Evolutionary conservation across 805 yeast genomes (phyloP).

Genomic region (Candida incommunis): DNA sequence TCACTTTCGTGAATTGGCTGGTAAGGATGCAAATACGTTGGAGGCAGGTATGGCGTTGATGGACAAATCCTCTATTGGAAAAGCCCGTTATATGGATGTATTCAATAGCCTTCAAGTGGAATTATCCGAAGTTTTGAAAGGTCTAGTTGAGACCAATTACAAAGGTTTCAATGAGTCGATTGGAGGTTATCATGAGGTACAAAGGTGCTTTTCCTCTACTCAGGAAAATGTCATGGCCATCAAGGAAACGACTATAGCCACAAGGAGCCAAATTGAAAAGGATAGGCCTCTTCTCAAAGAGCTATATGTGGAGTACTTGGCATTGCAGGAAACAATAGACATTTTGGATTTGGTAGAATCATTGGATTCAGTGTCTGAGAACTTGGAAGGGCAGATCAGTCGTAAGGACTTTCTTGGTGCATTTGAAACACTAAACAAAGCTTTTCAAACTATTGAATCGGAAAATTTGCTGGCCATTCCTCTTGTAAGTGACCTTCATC

Average conservation of each 20-base stretch:
- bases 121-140: constrained; percentile 43
- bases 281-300: constrained; percentile 47
- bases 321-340: constrained; percentile 56
- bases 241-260: constrained; percentile 32
- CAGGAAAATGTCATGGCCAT: constrained; percentile 41
- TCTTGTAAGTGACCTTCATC: constrained; percentile 18
- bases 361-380: constrained; percentile 42
- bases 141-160: constrained; percentile 46
- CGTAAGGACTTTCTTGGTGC: constrained; percentile 58
- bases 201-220: constrained; percentile 48
- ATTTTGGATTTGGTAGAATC: constrained; percentile 53
- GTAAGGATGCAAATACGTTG: constrained; percentile 58
- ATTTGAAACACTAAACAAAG: constrained; percentile 36
- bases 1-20: constrained; percentile 25
- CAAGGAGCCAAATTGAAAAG: constrained; percentile 36
- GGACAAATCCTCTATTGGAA: constrained; percentile 84
- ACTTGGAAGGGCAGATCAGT: constrained; percentile 52
- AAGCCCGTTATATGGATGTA: constrained; percentile 58
- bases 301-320: constrained; percentile 45
- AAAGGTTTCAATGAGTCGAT: constrained; percentile 76
- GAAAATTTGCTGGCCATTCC: constrained; percentile 18
- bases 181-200: constrained; percentile 67
- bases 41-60: constrained; percentile 72
- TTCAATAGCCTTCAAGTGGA: constrained; percentile 46
- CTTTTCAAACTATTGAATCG: constrained; percentile 21